phyloP scores from a whole-genome alignment of 1,139 yeast genomes.

The Geotrichum aggregatum region DNA sequence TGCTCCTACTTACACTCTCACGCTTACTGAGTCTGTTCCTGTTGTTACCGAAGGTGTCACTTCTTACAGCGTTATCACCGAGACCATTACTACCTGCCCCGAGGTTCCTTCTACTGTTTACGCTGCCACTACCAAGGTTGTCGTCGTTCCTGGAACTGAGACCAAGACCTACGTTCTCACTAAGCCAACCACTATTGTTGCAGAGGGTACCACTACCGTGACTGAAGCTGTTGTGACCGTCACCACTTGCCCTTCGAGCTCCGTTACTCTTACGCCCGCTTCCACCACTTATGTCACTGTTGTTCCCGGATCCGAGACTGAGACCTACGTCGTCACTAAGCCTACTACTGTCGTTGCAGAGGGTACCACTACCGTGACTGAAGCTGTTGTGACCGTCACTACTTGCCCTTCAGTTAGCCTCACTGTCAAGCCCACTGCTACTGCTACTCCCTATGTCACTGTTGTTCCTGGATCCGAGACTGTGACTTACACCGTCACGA shows the following conservation, averaged over 20 bases:
- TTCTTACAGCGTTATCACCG: conserved; percentile 1
- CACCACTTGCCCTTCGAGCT: conserved; percentile 16
- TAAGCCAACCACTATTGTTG: conserved; percentile 18
- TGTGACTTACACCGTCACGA: not conserved
- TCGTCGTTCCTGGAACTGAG: conserved; percentile 17
- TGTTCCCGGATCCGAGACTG: not conserved
- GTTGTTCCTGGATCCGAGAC: too few species aligned
- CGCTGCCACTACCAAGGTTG: conserved; percentile 5
- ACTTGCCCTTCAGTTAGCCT: conserved; percentile 8
- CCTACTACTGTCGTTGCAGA: conserved; percentile 1
- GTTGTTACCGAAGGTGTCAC: not conserved
- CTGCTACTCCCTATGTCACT: conserved; percentile 8
- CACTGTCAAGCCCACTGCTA: not conserved
- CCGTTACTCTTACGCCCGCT: conserved; percentile 11
- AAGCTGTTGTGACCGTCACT: conserved; percentile 12
- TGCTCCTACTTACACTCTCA: too few species aligned
- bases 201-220: conserved; percentile 11
- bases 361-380: conserved; percentile 12
- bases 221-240: conserved; percentile 7
- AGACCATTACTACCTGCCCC: conserved; percentile 13
- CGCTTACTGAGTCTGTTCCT: conserved; percentile 4
- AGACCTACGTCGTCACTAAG: conserved; percentile 18
- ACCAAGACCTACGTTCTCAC: conserved; percentile 20
- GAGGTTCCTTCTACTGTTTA: conserved; percentile 2
- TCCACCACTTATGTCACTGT: conserved; percentile 10